Conservation (phyloP, 345 rosid genomes). For the Microthlaspi erraticum region DNA sequence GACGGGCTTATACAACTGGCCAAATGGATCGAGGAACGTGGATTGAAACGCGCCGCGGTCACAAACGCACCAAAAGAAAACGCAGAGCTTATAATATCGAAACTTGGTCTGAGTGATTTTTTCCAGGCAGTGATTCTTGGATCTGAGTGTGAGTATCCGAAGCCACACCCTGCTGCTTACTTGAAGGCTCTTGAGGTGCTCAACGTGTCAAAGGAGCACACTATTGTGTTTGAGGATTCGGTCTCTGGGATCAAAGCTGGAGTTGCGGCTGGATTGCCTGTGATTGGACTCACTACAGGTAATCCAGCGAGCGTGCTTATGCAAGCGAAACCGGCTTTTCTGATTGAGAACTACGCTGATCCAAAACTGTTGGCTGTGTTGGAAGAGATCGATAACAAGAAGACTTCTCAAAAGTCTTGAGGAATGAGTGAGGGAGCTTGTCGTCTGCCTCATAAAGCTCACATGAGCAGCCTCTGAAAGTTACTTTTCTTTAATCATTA, state of each 20-base stretch:
- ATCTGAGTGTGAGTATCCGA: slow-evolving; percentile 76
- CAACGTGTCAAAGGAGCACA: slow-evolving; percentile 81
- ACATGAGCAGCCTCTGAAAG: slow-evolving; percentile 29
- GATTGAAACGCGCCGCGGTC: slow-evolving; percentile 90
- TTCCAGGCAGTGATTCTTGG: slow-evolving; percentile 77
- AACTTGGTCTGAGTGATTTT: slow-evolving; percentile 80
- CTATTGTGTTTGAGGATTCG: slow-evolving; percentile 87
- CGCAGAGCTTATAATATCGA: slow-evolving; percentile 86
- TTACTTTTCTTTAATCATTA: not conserved
- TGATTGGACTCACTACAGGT: slow-evolving; percentile 74
- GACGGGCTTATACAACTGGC: slow-evolving; percentile 71
- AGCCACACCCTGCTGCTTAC: slow-evolving; percentile 91
- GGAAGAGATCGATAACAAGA: slow-evolving; percentile 66
- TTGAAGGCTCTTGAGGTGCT: slow-evolving; percentile 82
- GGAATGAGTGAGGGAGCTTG: slow-evolving; percentile 1
- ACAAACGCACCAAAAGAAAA: slow-evolving; percentile 87
- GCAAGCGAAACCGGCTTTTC: slow-evolving; percentile 79
- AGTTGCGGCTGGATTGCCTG: slow-evolving; percentile 96
- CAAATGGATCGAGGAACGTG: slow-evolving; percentile 87
- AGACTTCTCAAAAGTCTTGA: slow-evolving; percentile 31
- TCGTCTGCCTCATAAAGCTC: slow-evolving; percentile 11
- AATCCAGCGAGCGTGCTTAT: slow-evolving; percentile 66
- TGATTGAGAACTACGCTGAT: slow-evolving; percentile 78
- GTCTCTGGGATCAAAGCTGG: slow-evolving; percentile 92
- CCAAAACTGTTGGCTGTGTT: slow-evolving; percentile 79